phyloP scores from a whole-genome alignment of 495 filamentous ascomycete genomes.

The Xylaria sp. region DNA sequence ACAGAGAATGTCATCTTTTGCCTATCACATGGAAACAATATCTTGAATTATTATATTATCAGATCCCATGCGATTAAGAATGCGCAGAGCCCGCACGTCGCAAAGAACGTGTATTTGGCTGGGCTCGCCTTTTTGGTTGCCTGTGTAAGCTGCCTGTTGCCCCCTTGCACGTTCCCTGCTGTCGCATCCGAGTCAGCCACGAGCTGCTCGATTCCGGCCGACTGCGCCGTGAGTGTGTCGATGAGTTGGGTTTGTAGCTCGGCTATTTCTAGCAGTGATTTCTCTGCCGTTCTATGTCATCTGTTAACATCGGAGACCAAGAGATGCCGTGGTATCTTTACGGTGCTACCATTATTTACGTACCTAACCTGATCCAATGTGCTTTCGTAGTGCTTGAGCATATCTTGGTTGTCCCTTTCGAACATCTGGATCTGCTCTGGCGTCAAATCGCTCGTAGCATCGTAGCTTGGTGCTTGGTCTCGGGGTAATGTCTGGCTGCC shows the following conservation, averaged over 20 bases:
- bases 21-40: not conserved
- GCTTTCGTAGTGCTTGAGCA: slow-evolving; percentile 91
- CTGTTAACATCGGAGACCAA: not conserved
- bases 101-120: slow-evolving; percentile 88
- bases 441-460: slow-evolving; percentile 68
- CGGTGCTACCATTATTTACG: slow-evolving; percentile 37
- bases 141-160: slow-evolving; percentile 90
- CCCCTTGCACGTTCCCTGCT: slow-evolving; percentile 82
- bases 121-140: slow-evolving; percentile 82
- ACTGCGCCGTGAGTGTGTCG: slow-evolving; percentile 81
- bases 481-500: slow-evolving; percentile 29
- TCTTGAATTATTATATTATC: slow-evolving; percentile 64
- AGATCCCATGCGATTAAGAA: slow-evolving; percentile 94
- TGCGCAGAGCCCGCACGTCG: slow-evolving; percentile 78
- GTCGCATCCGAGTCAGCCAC: slow-evolving; percentile 84
- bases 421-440: slow-evolving; percentile 91
- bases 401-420: slow-evolving; percentile 88
- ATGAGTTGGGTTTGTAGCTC: slow-evolving; percentile 90
- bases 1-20: slow-evolving; percentile 11
- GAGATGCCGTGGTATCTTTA: not conserved
- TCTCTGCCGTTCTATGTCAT: slow-evolving; percentile 84
- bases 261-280: slow-evolving; percentile 89
- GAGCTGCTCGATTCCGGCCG: slow-evolving; percentile 84
- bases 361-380: slow-evolving; percentile 92
- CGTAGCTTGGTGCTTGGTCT: slow-evolving; percentile 26